Evolutionary conservation across 495 filamentous ascomycete genomes (phyloP).

Genomic region (Neurospora sp.): DNA sequence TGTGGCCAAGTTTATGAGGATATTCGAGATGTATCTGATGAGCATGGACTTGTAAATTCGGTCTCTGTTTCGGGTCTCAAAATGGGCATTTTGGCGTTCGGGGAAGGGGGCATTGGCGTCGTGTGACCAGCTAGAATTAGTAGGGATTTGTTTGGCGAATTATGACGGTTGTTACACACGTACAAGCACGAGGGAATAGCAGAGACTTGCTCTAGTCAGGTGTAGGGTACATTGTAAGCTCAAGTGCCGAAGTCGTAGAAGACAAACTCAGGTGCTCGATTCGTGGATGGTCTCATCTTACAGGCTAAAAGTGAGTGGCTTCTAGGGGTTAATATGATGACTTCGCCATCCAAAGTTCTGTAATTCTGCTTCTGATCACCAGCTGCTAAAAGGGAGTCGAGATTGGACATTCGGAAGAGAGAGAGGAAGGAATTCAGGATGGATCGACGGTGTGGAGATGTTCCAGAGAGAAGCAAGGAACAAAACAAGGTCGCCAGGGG

Average conservation of each 20-base stretch:
- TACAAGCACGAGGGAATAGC: neutral
- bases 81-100: neutral
- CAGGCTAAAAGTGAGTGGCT: neutral
- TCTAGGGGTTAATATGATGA: neutral
- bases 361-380: neutral
- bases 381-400: neutral
- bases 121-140: neutral
- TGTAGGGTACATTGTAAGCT: neutral
- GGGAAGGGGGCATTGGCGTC: constrained; percentile 5
- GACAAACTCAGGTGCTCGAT: neutral
- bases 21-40: constrained; percentile 88
- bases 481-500: neutral
- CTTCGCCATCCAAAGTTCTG: neutral
- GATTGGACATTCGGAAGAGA: neutral
- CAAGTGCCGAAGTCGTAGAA: neutral
- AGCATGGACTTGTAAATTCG: constrained; percentile 58
- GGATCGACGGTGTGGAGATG: neutral
- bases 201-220: neutral
- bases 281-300: neutral
- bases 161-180: neutral
- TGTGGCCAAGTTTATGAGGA: constrained; percentile 95
- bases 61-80: neutral
- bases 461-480: neutral
- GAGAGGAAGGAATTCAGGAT: neutral
- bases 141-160: neutral